Conservation (phyloP, 345 rosid genomes). For the Reutealis trisperma region DNA sequence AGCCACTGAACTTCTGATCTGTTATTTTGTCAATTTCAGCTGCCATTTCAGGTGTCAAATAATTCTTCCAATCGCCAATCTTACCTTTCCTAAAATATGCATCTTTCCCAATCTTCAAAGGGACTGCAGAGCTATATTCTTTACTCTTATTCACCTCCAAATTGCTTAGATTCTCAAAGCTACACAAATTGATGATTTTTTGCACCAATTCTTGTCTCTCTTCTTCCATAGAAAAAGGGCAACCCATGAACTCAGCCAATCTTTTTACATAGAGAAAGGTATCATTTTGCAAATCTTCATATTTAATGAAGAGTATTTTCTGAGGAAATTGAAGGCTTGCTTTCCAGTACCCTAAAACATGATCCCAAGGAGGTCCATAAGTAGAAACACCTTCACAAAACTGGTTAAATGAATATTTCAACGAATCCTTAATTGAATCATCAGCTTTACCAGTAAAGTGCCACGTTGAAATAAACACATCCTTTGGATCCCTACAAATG, state of each 20-base stretch:
- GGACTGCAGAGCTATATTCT: too few species aligned
- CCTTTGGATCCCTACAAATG: neutral
- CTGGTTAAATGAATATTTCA: too few species aligned
- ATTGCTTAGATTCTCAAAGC: slow-evolving; percentile 1
- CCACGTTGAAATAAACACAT: neutral
- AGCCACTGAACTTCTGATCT: neutral
- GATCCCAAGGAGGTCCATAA: neutral
- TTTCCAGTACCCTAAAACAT: too few species aligned
- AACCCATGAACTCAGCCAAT: neutral
- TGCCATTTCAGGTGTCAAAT: too few species aligned
- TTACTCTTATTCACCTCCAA: slow-evolving; percentile 3
- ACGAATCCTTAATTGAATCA: too few species aligned
- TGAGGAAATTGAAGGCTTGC: too few species aligned
- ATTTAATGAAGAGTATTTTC: too few species aligned
- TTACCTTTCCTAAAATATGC: slow-evolving; percentile 2
- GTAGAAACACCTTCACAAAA: too few species aligned
- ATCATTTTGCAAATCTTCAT: too few species aligned
- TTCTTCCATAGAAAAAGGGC: neutral
- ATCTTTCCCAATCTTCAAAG: neutral
- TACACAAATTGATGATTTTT: neutral
- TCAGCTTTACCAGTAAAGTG: neutral
- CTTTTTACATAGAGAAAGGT: neutral
- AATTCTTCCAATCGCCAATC: slow-evolving; percentile 1
- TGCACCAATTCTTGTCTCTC: neutral
- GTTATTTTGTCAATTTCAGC: neutral